Base-by-base conservation (phyloP, 371 early-diverging fungal species). In the Syncephalastrum sp. region DNA sequence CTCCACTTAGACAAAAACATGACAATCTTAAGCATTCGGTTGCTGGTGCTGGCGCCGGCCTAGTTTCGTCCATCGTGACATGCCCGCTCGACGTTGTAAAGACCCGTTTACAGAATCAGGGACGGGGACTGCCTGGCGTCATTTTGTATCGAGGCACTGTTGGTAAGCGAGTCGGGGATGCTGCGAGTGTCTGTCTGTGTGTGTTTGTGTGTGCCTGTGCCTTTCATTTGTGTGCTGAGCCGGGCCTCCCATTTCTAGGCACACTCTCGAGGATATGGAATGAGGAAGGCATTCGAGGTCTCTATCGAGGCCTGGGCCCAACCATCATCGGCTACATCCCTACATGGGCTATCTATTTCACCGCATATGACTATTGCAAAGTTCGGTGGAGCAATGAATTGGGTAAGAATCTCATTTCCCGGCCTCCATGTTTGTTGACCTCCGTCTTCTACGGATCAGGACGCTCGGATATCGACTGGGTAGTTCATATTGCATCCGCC, bases 51-150 rank as follows among this genome's bases (percentile, higher is more conserved):
- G 88, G 88, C 49, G 92, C 94, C 27, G 95, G 94, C 46, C 77
- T 84, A 54, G 86, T 91, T 19, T 86, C 94, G 17, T 85, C 93
- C 5, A 77, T 93, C 16, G 83, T 93, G 14, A 92, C 93, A 12
- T 91, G 92, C 66, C 98, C 98, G 5, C 77, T 98, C 24, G 98
- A 98, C 74, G 95, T 98, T 15, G 91, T 93, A 45, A 98, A 98
- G 65, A 92, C 95, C 14, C 82, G 96, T 27, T 77, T 97, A 54
- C 98, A 98, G 72, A 95, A 95, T 67, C 94, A 95, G 64, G 79
- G 94, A 16, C 84, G 86, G 15, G 25, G 78, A 15, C 54, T 59
- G 13, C 63, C 67, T 10, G 65, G 67, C 49, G 59, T 60, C 13
- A 45, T 55, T n/a, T 24, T 55, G 25, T 81, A 82, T 59, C 65